Percentiles rank a stretch among this genome's conserved stretches.
Conservation (phyloP, 1,284 basidiomycete species). For the Ustilago xerochloae region DNA sequence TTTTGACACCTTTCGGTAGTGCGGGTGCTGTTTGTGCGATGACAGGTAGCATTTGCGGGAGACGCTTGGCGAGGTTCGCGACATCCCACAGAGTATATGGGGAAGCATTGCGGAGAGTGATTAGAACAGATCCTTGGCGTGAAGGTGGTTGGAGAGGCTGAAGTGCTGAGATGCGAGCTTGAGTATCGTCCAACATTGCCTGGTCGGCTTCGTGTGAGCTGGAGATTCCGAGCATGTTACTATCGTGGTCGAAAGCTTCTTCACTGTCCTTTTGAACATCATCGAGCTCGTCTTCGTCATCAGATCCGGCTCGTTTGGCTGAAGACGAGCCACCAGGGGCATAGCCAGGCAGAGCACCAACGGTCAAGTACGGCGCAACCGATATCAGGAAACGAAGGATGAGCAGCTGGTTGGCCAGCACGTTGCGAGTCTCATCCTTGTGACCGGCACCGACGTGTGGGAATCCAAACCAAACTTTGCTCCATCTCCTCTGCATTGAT, state of each 20-base stretch:
- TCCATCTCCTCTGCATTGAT: conserved; percentile 73
- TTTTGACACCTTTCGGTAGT: conserved; percentile 48
- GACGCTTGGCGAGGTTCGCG: conserved; percentile 48
- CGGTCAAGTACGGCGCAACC: conserved; percentile 75
- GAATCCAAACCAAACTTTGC: conserved; percentile 90
- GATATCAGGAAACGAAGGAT: conserved; percentile 85
- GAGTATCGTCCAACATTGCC: conserved; percentile 38
- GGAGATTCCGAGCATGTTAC: neutral
- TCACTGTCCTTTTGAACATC: conserved; percentile 20
- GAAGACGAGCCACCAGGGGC: conserved; percentile 63
- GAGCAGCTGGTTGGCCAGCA: conserved; percentile 89
- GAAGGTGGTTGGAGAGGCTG: conserved; percentile 60
- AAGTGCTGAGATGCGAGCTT: conserved; percentile 70
- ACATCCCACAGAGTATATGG: conserved; percentile 89
- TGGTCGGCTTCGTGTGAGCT: conserved; percentile 46
- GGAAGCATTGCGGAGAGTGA: conserved; percentile 85
- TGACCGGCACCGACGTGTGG: conserved; percentile 97
- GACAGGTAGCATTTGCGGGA: conserved; percentile 73
- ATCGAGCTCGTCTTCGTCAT: conserved; percentile 35
- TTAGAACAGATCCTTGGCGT: conserved; percentile 75
- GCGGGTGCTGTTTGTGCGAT: conserved; percentile 64
- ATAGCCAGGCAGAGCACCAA: conserved; percentile 45
- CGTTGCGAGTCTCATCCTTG: conserved; percentile 92
- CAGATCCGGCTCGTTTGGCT: conserved; percentile 9
- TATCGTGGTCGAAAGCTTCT: neutral